A percentile compares a stretch with the other conserved stretches of the same genome.
These are phyloP conservation scores for Aurinia saxatilis DNA, from an alignment of 345 rosid species.

Conservation along the genomic window DNA sequence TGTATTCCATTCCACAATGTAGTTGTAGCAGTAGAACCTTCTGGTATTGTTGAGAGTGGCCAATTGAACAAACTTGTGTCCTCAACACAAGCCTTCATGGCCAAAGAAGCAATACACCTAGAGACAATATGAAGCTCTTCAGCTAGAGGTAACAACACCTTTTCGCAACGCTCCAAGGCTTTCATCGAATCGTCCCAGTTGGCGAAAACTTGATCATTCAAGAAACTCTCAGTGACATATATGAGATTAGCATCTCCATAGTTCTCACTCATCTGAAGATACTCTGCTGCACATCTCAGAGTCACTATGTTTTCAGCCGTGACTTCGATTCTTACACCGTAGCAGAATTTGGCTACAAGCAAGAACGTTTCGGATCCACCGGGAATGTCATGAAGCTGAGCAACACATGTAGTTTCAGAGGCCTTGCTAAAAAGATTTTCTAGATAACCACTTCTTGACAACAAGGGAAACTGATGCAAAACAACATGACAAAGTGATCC, in stretches of 20 bases:
- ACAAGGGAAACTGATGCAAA: conserved; percentile 65
- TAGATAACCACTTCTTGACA: conserved; percentile 72
- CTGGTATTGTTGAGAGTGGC: conserved; percentile 43
- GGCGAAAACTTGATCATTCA: conserved; percentile 41
- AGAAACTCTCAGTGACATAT: conserved; percentile 52
- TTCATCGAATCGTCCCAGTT: conserved; percentile 66
- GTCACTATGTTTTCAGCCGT: conserved; percentile 49
- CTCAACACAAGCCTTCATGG: conserved; percentile 68
- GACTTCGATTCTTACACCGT: conserved; percentile 67
- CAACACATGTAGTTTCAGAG: conserved; percentile 36
- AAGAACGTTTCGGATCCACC: conserved; percentile 75
- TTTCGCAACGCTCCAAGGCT: conserved; percentile 67
- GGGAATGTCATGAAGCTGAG: conserved; percentile 68
- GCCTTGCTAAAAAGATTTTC: conserved; percentile 44
- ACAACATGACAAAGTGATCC: background rate
- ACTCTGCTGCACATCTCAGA: conserved; percentile 87
- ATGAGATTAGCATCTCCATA: conserved; percentile 71
- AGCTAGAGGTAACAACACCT: conserved; percentile 49
- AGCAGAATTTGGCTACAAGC: conserved; percentile 77
- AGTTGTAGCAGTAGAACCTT: conserved; percentile 15
- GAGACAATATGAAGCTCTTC: conserved; percentile 76
- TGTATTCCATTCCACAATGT: conserved; percentile 72
- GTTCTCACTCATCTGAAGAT: conserved; percentile 71
- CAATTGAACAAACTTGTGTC: conserved; percentile 55
- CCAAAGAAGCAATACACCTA: conserved; percentile 68